Conservation (phyloP, 768 basidiomycete genomes). For the Auricularia auricula-judae region DNA sequence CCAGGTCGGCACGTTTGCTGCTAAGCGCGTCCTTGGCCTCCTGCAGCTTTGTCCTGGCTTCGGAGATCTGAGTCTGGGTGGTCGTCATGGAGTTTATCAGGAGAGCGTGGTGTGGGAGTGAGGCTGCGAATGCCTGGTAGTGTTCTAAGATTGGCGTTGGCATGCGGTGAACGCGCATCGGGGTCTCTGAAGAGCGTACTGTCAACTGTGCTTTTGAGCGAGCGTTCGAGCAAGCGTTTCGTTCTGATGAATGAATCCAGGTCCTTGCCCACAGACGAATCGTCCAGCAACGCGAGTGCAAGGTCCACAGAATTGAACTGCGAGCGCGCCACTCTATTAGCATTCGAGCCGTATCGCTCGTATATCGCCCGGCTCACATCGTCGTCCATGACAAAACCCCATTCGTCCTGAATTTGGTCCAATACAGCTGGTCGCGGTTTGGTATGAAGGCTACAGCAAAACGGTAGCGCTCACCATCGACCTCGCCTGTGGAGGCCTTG, state of each 20-base stretch:
- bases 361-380: slow-evolving; percentile 40
- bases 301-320: slow-evolving; percentile 93
- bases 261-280: slow-evolving; percentile 58
- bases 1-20: slow-evolving; percentile 77
- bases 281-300: slow-evolving; percentile 79
- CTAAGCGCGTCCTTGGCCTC: slow-evolving; percentile 74
- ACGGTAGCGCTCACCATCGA: slow-evolving; percentile 46
- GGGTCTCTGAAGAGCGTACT: slow-evolving; percentile 36
- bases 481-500: slow-evolving; percentile 60
- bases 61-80: slow-evolving; percentile 64
- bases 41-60: slow-evolving; percentile 56
- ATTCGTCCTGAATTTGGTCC: slow-evolving; percentile 78
- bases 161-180: background rate
- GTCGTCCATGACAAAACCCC: slow-evolving; percentile 78
- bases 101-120: slow-evolving; percentile 80
- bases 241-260: slow-evolving; percentile 68
- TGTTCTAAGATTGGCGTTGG: slow-evolving; percentile 44
- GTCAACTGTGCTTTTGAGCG: slow-evolving; percentile 81
- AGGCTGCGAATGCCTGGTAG: slow-evolving; percentile 91
- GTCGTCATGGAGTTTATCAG: slow-evolving; percentile 60
- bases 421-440: slow-evolving; percentile 47
- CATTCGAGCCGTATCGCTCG: slow-evolving; percentile 4
- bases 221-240: slow-evolving; percentile 65
- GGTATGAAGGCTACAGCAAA: background rate
- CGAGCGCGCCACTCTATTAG: slow-evolving; percentile 4